Percentiles rank a stretch among this genome's conserved stretches.
Evolutionary conservation across 352 stramenopile species (phyloP).

Genomic region (Phytophthora pini): DNA sequence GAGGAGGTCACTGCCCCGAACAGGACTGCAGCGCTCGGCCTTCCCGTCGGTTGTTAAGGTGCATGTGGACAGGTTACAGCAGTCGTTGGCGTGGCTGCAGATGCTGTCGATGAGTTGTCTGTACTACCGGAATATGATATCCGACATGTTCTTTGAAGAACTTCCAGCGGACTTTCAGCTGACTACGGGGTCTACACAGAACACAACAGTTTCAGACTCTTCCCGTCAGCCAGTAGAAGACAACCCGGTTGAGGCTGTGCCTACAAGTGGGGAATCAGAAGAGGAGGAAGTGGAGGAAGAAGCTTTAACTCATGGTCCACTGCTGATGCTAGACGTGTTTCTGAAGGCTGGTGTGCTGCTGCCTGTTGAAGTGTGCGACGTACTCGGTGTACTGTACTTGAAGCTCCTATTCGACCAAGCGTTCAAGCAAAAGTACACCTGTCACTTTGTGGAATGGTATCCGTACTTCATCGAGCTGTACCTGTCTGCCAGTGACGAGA

Average conservation of each 20-base stretch:
- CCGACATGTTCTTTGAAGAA: constrained; percentile 59
- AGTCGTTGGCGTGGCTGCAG: constrained; percentile 72
- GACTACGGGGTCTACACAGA: constrained; percentile 21
- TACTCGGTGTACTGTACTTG: constrained; percentile 82
- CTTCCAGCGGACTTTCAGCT: constrained; percentile 59
- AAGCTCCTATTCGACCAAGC: constrained; percentile 82
- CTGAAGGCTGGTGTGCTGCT: constrained; percentile 75
- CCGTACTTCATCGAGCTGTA: constrained; percentile 83
- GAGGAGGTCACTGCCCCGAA: constrained; percentile 50
- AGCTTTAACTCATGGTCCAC: neutral
- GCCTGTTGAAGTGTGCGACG: constrained; percentile 73
- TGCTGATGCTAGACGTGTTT: constrained; percentile 73
- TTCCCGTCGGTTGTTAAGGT: constrained; percentile 59
- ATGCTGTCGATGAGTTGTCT: constrained; percentile 78
- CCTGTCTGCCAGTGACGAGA: constrained; percentile 64
- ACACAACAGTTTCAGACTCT: neutral
- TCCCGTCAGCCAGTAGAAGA: constrained; percentile 21
- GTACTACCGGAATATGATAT: constrained; percentile 69
- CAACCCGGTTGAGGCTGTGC: constrained; percentile 11
- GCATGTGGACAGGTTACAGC: constrained; percentile 63
- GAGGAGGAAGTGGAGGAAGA: constrained; percentile 23
- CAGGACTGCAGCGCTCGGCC: constrained; percentile 42
- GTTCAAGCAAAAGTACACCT: constrained; percentile 87
- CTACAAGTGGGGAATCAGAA: constrained; percentile 13
- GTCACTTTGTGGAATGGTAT: constrained; percentile 85